These are phyloP conservation scores for Chaetomium cochliodes DNA, from an alignment of 495 filamentous ascomycete genomes.

Conservation along the genomic window DNA sequence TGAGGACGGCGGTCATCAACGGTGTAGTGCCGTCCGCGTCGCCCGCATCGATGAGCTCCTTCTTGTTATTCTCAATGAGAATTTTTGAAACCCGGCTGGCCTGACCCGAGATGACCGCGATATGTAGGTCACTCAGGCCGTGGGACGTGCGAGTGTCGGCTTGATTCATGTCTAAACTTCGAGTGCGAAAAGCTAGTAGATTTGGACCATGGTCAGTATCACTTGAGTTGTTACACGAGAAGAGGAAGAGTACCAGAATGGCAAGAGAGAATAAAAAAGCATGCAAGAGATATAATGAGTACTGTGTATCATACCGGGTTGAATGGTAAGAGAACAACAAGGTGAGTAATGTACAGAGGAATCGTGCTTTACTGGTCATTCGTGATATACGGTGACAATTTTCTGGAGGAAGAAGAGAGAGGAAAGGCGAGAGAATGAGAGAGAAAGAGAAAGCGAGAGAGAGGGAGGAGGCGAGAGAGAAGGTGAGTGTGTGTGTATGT, in stretches of 20 bases:
- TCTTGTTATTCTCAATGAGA: neutral
- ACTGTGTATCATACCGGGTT: neutral
- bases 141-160: neutral
- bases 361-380: neutral
- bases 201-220: neutral
- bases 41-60: neutral
- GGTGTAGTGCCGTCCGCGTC: conserved; percentile 14
- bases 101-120: conserved; percentile 1
- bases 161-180: neutral
- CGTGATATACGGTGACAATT: neutral
- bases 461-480: neutral
- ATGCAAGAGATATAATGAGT: neutral
- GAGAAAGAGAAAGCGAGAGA: neutral
- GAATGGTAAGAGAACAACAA: neutral
- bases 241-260: neutral
- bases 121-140: conserved; percentile 6
- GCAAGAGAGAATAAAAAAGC: neutral
- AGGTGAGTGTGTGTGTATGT: no score
- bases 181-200: neutral
- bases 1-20: conserved; percentile 19
- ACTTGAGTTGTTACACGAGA: neutral
- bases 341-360: neutral
- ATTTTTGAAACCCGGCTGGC: neutral
- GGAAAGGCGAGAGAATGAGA: neutral
- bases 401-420: neutral